These are phyloP conservation scores for Zizania palustris DNA, from an alignment of 202 grass and related monocot genomes.

Conservation along the genomic window DNA sequence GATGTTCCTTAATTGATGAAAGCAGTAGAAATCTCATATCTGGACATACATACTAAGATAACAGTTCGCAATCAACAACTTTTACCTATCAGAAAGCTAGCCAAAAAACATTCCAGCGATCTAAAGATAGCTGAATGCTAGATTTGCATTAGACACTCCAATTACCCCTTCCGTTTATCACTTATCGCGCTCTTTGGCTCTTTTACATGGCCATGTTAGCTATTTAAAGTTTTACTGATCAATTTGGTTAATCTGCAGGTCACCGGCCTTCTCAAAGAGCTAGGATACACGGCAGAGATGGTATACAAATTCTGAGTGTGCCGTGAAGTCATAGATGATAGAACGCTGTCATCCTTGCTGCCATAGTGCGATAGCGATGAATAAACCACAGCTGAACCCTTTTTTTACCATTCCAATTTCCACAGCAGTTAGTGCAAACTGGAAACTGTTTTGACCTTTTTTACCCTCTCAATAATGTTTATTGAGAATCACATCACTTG, in stretches of 20 bases:
- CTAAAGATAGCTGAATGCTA: slow-evolving; percentile 2
- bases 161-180: background rate
- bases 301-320: slow-evolving; percentile 87
- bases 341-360: slow-evolving; percentile 37
- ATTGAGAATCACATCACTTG: background rate
- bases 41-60: background rate
- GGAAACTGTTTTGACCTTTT: slow-evolving; percentile 25
- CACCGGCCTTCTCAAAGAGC: slow-evolving; percentile 74
- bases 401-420: slow-evolving; percentile 1
- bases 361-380: slow-evolving; percentile 17
- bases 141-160: background rate
- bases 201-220: background rate
- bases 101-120: background rate
- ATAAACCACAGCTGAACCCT: slow-evolving; percentile 31
- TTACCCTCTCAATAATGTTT: slow-evolving; percentile 3
- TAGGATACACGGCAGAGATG: slow-evolving; percentile 78
- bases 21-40: slow-evolving; percentile 2
- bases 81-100: background rate
- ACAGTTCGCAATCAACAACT: background rate
- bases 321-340: slow-evolving; percentile 20
- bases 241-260: slow-evolving; percentile 52
- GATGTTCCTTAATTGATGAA: slow-evolving; percentile 7
- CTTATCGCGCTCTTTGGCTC: too few species aligned
- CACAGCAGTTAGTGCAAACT: slow-evolving; percentile 4
- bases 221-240: background rate